Percentiles rank a stretch among this genome's conserved stretches.
Evolutionary conservation across 1,139 yeast genomes (phyloP).

Genomic region (Candida sp.): DNA sequence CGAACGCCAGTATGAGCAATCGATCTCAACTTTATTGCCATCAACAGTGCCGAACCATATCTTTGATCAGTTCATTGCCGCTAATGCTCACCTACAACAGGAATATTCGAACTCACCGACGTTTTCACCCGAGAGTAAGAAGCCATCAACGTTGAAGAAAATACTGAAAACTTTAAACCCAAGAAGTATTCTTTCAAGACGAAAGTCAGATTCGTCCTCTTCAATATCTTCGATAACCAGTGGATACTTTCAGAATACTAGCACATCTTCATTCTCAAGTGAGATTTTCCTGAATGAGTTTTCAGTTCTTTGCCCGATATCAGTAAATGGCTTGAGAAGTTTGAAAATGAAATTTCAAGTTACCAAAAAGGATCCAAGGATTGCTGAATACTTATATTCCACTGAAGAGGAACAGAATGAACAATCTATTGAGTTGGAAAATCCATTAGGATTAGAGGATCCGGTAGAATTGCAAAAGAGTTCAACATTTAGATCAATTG

Average conservation of each 20-base stretch:
- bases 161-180: slow-evolving; percentile 18
- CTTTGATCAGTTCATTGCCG: slow-evolving; percentile 8
- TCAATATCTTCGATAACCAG: neutral
- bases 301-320: slow-evolving; percentile 25
- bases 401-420: slow-evolving; percentile 2
- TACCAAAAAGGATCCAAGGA: slow-evolving; percentile 10
- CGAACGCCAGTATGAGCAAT: slow-evolving; percentile 4
- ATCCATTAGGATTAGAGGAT: slow-evolving; percentile 27
- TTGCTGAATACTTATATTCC: slow-evolving; percentile 2
- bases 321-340: slow-evolving; percentile 25
- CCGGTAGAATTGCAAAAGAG: slow-evolving; percentile 13
- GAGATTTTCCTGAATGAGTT: neutral
- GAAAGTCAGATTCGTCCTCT: neutral
- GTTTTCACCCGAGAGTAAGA: slow-evolving; percentile 1
- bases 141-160: slow-evolving; percentile 13
- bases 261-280: neutral
- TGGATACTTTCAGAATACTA: neutral
- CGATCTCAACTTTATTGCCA: slow-evolving; percentile 15
- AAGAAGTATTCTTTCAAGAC: slow-evolving; percentile 12
- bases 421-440: slow-evolving; percentile 11
- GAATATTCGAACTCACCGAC: neutral
- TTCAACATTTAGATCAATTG: slow-evolving; percentile 15
- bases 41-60: slow-evolving; percentile 8
- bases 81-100: neutral
- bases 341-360: slow-evolving; percentile 35